A percentile compares a stretch with the other conserved stretches of the same genome.
Evolutionary conservation across 1,139 yeast species (phyloP).

Genomic region (Suhomyces yuchorum): DNA sequence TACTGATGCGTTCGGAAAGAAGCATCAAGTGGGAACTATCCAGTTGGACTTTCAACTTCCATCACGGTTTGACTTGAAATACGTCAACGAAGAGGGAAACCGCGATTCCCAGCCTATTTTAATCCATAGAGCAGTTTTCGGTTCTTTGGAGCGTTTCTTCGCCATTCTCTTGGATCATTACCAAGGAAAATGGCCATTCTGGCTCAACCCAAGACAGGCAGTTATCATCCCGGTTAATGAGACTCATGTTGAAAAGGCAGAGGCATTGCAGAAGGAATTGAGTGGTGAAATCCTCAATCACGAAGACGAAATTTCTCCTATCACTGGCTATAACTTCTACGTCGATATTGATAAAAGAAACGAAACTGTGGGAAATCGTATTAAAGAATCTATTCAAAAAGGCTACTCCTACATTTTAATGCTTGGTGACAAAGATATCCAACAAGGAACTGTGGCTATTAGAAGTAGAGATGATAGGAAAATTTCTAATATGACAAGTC

Average conservation of each 20-base stretch:
- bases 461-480: constrained; percentile 61
- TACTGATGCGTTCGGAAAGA: constrained; percentile 78
- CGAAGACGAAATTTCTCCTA: constrained; percentile 43
- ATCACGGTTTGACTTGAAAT: constrained; percentile 73
- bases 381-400: constrained; percentile 73
- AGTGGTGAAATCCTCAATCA: constrained; percentile 50
- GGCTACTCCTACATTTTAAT: constrained; percentile 80
- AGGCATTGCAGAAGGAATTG: constrained; percentile 45
- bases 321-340: constrained; percentile 64
- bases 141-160: constrained; percentile 89
- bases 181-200: constrained; percentile 96
- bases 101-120: constrained; percentile 73
- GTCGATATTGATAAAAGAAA: constrained; percentile 75
- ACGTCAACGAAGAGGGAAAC: constrained; percentile 52
- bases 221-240: constrained; percentile 78
- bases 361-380: constrained; percentile 79
- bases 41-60: constrained; percentile 97
- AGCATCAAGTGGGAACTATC: constrained; percentile 94
- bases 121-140: constrained; percentile 94
- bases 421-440: constrained; percentile 85
- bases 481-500: constrained; percentile 44
- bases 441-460: constrained; percentile 61
- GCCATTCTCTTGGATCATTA: constrained; percentile 90
- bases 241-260: constrained; percentile 57
- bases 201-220: constrained; percentile 96